phyloP scores from a whole-genome alignment of 306 rosid species.

The Oxytropis ochrocephala region DNA sequence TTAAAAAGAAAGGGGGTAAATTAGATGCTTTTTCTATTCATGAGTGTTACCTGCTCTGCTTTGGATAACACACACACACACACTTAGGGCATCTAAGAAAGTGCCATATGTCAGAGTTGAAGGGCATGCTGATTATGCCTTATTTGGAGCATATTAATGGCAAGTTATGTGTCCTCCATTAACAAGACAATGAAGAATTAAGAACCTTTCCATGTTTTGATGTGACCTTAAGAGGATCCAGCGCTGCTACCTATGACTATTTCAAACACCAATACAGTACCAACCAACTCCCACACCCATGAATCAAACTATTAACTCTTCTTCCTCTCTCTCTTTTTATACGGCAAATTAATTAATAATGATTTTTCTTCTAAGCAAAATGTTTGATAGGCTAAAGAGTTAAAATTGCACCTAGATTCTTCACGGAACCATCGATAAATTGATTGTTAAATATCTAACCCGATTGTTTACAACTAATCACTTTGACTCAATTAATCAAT shows the following conservation, averaged over 20 bases:
- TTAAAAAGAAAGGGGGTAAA: too few species aligned
- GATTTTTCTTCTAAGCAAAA: background rate
- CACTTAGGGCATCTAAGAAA: constrained; percentile 20
- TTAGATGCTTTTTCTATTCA: constrained; percentile 15
- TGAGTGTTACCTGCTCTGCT: background rate
- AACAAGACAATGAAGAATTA: constrained; percentile 51
- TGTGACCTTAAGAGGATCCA: constrained; percentile 46
- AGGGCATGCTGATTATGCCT: constrained; percentile 26
- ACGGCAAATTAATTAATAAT: background rate
- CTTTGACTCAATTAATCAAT: background rate
- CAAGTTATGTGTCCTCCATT: constrained; percentile 39
- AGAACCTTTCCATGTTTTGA: constrained; percentile 42
- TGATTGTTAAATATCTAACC: background rate
- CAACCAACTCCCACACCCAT: constrained; percentile 17
- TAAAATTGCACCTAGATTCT: constrained; percentile 16
- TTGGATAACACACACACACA: constrained; percentile 2
- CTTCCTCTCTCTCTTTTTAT: background rate
- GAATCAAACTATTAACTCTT: background rate
- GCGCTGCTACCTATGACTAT: constrained; percentile 37
- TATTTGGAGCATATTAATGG: constrained; percentile 31
- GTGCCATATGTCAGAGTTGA: constrained; percentile 41
- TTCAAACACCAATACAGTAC: constrained; percentile 41
- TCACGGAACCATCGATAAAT: background rate
- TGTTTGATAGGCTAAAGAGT: background rate
- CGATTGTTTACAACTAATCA: background rate